Evolutionary conservation across 1,139 yeast species (phyloP).

Genomic region (Neolecta irregularis): DNA sequence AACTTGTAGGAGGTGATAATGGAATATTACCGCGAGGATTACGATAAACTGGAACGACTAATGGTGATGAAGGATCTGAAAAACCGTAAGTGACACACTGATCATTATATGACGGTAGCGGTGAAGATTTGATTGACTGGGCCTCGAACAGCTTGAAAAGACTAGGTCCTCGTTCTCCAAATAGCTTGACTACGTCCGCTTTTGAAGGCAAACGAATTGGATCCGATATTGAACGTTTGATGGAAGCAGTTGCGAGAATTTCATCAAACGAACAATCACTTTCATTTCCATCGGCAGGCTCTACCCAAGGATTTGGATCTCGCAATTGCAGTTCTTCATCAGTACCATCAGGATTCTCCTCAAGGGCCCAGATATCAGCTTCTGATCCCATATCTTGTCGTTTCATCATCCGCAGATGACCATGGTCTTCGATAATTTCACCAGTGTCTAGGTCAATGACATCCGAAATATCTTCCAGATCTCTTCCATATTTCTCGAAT

Average conservation of each 20-base stretch:
- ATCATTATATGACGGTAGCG: too few relatives aligned
- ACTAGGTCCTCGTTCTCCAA: conserved; percentile 3
- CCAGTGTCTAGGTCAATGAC: conserved; percentile 10
- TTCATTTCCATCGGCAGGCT: not conserved
- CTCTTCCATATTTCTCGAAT: conserved; percentile 14
- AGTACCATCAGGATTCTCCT: too few relatives aligned
- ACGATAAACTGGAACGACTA: too few relatives aligned
- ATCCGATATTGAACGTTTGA: conserved; percentile 1
- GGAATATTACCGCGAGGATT: too few relatives aligned
- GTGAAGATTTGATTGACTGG: conserved; percentile 3
- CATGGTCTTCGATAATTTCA: conserved; percentile 8
- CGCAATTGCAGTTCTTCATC: too few relatives aligned
- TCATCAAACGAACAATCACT: conserved; percentile 1
- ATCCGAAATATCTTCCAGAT: conserved; percentile 10
- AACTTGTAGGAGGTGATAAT: too few relatives aligned
- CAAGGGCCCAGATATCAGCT: too few relatives aligned
- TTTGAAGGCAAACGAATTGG: conserved; percentile 2
- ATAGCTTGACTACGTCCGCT: not conserved
- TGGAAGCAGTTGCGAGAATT: conserved; percentile 1
- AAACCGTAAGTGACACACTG: too few relatives aligned
- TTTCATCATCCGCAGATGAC: conserved; percentile 8
- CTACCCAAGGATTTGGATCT: not conserved
- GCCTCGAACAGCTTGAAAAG: conserved; percentile 2
- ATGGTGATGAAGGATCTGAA: too few relatives aligned
- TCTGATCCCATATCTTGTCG: too few relatives aligned